Conservation (phyloP, 495 filamentous ascomycete species). For the Aspergillus avenaceus region DNA sequence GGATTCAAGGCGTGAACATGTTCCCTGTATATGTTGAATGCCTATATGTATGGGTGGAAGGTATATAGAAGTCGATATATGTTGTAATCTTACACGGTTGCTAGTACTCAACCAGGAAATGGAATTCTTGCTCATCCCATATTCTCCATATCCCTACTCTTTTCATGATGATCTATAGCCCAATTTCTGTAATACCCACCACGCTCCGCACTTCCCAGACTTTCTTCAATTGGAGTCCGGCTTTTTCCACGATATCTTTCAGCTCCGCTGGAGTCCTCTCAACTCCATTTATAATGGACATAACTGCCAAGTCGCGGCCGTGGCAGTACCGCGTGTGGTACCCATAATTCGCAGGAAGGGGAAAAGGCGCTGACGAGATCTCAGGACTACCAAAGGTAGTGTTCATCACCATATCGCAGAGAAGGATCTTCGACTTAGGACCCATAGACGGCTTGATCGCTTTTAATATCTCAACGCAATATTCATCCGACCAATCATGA, state of each 20-base stretch:
- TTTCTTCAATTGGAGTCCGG: not conserved
- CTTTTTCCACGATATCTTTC: not conserved
- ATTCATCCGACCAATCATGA: not conserved
- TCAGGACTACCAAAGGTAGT: not conserved
- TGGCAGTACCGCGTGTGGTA: not conserved
- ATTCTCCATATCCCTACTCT: no score
- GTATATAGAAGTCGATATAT: no score
- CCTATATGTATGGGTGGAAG: no score
- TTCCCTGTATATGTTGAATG: no score
- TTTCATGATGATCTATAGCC: no score
- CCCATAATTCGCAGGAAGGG: not conserved
- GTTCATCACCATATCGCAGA: not conserved
- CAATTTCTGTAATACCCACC: no score
- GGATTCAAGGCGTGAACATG: not conserved
- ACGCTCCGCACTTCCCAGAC: not conserved
- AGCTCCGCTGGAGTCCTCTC: not conserved
- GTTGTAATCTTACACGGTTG: no score
- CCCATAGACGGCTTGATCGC: not conserved
- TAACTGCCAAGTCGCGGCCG: not conserved
- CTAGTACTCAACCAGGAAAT: no score
- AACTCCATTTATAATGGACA: not conserved
- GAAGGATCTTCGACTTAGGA: not conserved
- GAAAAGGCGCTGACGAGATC: not conserved
- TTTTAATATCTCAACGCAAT: not conserved
- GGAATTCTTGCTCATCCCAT: no score